A percentile compares a stretch with the other conserved stretches of the same genome.
Conservation (phyloP, 495 filamentous ascomycete genomes). For the Acidomyces sp. region DNA sequence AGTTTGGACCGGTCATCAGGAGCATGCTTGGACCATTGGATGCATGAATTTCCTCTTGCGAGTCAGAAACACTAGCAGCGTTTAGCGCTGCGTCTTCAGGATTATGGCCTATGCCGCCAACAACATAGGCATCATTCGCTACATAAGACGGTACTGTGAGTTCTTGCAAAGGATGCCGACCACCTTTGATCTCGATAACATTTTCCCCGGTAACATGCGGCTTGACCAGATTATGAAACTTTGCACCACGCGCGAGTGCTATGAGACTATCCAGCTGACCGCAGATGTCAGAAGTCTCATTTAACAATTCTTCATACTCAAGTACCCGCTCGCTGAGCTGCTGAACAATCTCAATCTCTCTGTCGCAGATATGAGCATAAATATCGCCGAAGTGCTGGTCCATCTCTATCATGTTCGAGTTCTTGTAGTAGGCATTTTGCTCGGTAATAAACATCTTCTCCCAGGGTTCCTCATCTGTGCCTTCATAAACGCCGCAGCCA, state of each 20-base stretch:
- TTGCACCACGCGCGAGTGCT: slow-evolving; percentile 68
- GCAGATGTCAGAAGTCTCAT: slow-evolving; percentile 56
- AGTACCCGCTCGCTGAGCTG: slow-evolving; percentile 60
- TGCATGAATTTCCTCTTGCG: background rate
- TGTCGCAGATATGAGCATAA: slow-evolving; percentile 71
- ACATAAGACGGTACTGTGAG: slow-evolving; percentile 75
- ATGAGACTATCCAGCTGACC: slow-evolving; percentile 71
- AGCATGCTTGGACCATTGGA: slow-evolving; percentile 52
- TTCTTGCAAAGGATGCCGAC: slow-evolving; percentile 86
- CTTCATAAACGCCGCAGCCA: slow-evolving; percentile 52
- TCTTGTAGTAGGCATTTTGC: slow-evolving; percentile 74
- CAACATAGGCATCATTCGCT: slow-evolving; percentile 61
- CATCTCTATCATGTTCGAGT: slow-evolving; percentile 67
- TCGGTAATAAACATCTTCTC: slow-evolving; percentile 64
- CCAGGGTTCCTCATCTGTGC: slow-evolving; percentile 51
- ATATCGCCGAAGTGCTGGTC: slow-evolving; percentile 76
- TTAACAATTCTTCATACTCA: slow-evolving; percentile 53
- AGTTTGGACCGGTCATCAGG: slow-evolving; percentile 84
- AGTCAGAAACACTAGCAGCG: background rate
- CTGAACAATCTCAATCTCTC: slow-evolving; percentile 82
- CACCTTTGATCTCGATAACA: slow-evolving; percentile 60
- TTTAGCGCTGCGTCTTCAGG: background rate
- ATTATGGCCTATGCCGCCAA: slow-evolving; percentile 44
- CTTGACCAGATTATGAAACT: slow-evolving; percentile 53
- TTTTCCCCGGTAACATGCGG: slow-evolving; percentile 63